A percentile compares a stretch with the other conserved stretches of the same genome.
phyloP scores from a whole-genome alignment of 1,284 basidiomycete genomes.

The Fomitopsis schrenkii region DNA sequence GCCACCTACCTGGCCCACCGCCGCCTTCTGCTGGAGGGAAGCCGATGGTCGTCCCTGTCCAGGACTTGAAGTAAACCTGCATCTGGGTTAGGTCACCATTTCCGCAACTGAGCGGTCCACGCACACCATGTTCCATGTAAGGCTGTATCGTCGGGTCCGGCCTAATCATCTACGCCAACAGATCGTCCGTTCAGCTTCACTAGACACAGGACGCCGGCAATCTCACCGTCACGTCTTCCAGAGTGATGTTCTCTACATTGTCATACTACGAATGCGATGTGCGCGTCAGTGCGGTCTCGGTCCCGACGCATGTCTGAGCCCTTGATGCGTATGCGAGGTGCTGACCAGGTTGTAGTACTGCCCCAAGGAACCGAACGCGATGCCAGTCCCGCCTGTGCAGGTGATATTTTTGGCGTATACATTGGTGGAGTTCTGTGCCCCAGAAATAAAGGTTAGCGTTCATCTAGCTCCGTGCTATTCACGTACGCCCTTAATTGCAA shows the following conservation, averaged over 20 bases:
- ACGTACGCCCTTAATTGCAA: slow-evolving; percentile 62
- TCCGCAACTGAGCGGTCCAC: slow-evolving; percentile 13
- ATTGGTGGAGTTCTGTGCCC: slow-evolving; percentile 50
- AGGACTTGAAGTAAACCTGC: slow-evolving; percentile 63
- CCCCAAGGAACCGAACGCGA: slow-evolving; percentile 61
- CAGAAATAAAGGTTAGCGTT: neutral
- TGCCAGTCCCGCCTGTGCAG: slow-evolving; percentile 60
- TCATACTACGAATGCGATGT: slow-evolving; percentile 35
- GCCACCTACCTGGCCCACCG: slow-evolving; percentile 42
- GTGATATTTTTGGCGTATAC: slow-evolving; percentile 46
- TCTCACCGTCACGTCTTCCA: slow-evolving; percentile 46
- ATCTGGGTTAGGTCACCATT: neutral
- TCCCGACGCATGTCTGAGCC: neutral
- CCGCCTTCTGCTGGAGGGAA: slow-evolving; percentile 62
- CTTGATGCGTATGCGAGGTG: neutral
- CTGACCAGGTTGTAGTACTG: slow-evolving; percentile 54
- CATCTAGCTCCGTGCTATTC: neutral
- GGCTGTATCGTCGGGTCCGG: slow-evolving; percentile 46
- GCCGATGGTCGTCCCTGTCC: slow-evolving; percentile 52
- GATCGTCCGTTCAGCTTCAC: neutral
- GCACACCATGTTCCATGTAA: slow-evolving; percentile 48
- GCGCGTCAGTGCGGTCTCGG: neutral
- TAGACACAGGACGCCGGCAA: neutral
- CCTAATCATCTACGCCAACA: slow-evolving; percentile 37
- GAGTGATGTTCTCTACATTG: slow-evolving; percentile 50